A percentile compares a stretch with the other conserved stretches of the same genome.
phyloP scores from a whole-genome alignment of 495 filamentous ascomycete species.

The Lasiosphaeriaceae sp. region DNA sequence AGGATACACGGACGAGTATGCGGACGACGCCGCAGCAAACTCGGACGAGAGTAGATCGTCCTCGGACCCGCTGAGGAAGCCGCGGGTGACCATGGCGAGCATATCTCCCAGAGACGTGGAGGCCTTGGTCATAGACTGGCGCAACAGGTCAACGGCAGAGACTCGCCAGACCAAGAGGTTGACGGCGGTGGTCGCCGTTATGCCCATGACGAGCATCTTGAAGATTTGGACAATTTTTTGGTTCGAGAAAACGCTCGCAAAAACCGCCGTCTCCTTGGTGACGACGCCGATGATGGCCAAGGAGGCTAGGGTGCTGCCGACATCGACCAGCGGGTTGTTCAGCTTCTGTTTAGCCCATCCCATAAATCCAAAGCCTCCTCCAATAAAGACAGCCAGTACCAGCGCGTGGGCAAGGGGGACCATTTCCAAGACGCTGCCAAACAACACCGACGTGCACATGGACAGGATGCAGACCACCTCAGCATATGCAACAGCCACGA shows the following conservation, averaged over 20 bases:
- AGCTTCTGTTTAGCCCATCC: slow-evolving; percentile 90
- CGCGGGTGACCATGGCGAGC: slow-evolving; percentile 75
- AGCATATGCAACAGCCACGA: slow-evolving; percentile 78
- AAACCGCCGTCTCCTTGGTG: slow-evolving; percentile 87
- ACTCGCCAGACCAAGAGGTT: slow-evolving; percentile 76
- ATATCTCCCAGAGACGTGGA: slow-evolving; percentile 78
- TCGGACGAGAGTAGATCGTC: slow-evolving; percentile 61
- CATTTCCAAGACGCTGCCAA: slow-evolving; percentile 59
- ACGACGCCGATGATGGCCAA: slow-evolving; percentile 87
- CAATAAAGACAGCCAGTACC: slow-evolving; percentile 82
- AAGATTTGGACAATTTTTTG: slow-evolving; percentile 83
- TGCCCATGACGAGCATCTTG: slow-evolving; percentile 88
- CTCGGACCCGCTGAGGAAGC: slow-evolving; percentile 83
- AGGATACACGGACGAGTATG: slow-evolving; percentile 65
- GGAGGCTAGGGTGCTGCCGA: slow-evolving; percentile 85
- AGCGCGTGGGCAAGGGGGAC: slow-evolving; percentile 72
- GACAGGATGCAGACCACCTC: slow-evolving; percentile 75
- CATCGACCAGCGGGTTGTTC: slow-evolving; percentile 82
- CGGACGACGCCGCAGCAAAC: slow-evolving; percentile 62
- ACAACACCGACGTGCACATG: slow-evolving; percentile 80
- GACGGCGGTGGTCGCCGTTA: slow-evolving; percentile 69
- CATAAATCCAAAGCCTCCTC: slow-evolving; percentile 82
- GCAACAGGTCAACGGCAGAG: slow-evolving; percentile 72
- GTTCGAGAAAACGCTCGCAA: slow-evolving; percentile 72
- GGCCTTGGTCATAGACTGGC: slow-evolving; percentile 67